A percentile compares a stretch with the other conserved stretches of the same genome.
Conservation (phyloP, 805 yeast genomes). For the Yarrowia osloensis region DNA sequence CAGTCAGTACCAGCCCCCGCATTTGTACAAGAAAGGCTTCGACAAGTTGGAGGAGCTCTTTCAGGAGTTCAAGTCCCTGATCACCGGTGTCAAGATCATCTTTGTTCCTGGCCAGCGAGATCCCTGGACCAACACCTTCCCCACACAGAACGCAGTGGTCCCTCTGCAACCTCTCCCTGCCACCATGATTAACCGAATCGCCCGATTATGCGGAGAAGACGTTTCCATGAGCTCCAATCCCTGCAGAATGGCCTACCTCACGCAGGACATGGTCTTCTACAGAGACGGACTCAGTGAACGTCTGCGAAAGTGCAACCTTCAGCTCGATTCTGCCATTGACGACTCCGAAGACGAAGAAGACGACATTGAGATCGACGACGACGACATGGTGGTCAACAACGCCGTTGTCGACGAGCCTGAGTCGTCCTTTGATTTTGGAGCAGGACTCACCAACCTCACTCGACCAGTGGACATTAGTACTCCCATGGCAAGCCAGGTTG, state of each 20-base stretch:
- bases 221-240: slow-evolving; percentile 76
- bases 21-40: slow-evolving; percentile 57
- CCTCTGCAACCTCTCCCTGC: slow-evolving; percentile 80
- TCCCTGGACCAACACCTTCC: slow-evolving; percentile 75
- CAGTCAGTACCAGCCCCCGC: slow-evolving; percentile 62
- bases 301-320: slow-evolving; percentile 67
- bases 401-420: background rate
- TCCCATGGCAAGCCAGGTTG: slow-evolving; percentile 1
- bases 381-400: background rate
- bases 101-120: slow-evolving; percentile 90
- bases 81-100: slow-evolving; percentile 57
- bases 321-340: slow-evolving; percentile 48
- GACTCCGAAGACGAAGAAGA: slow-evolving; percentile 39
- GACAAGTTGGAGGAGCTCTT: slow-evolving; percentile 71
- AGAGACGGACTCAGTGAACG: slow-evolving; percentile 74
- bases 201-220: slow-evolving; percentile 53
- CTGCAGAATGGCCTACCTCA: slow-evolving; percentile 67
- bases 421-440: background rate
- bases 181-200: slow-evolving; percentile 51
- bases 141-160: slow-evolving; percentile 13
- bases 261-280: slow-evolving; percentile 77
- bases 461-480: slow-evolving; percentile 15
- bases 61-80: slow-evolving; percentile 57
- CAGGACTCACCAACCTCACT: background rate
- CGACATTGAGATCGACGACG: slow-evolving; percentile 35